Evolutionary conservation across 768 basidiomycete genomes (phyloP).

Genomic region (Leccinum boreale): DNA sequence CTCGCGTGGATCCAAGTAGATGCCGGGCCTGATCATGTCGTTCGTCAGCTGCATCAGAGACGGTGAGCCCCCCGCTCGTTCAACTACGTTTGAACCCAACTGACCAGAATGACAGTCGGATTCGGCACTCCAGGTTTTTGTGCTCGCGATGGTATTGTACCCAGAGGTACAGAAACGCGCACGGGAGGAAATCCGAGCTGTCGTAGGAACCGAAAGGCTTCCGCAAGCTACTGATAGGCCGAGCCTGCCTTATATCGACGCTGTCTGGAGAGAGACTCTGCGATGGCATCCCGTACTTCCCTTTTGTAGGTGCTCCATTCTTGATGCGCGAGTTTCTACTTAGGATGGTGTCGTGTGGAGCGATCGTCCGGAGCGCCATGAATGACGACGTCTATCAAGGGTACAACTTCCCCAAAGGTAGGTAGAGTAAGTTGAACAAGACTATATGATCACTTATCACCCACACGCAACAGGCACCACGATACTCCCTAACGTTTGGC

Average conservation of each 20-base stretch:
- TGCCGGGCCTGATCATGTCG: background rate
- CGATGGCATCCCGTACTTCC: constrained; percentile 9
- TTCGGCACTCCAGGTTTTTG: background rate
- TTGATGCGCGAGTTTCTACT: background rate
- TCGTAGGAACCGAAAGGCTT: constrained; percentile 6
- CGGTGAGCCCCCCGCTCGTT: background rate
- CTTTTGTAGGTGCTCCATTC: background rate
- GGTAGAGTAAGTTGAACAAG: background rate
- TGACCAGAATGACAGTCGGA: constrained; percentile 3
- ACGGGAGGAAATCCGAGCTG: constrained; percentile 4
- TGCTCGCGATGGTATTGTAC: constrained; percentile 7
- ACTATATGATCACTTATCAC: background rate
- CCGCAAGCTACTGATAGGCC: background rate
- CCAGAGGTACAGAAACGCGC: constrained; percentile 9
- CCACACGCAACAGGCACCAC: background rate
- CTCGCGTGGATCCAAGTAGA: background rate
- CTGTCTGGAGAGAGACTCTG: background rate
- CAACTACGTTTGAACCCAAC: background rate
- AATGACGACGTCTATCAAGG: constrained; percentile 9
- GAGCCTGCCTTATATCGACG: background rate
- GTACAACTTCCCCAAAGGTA: constrained; percentile 10
- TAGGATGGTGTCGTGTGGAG: background rate
- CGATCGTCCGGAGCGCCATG: constrained; percentile 4
- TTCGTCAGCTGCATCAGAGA: constrained; percentile 6
- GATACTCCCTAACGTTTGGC: constrained; percentile 9